A percentile compares a stretch with the other conserved stretches of the same genome.
phyloP scores from a whole-genome alignment of 768 basidiomycete genomes.

The Amanita rubescens region DNA sequence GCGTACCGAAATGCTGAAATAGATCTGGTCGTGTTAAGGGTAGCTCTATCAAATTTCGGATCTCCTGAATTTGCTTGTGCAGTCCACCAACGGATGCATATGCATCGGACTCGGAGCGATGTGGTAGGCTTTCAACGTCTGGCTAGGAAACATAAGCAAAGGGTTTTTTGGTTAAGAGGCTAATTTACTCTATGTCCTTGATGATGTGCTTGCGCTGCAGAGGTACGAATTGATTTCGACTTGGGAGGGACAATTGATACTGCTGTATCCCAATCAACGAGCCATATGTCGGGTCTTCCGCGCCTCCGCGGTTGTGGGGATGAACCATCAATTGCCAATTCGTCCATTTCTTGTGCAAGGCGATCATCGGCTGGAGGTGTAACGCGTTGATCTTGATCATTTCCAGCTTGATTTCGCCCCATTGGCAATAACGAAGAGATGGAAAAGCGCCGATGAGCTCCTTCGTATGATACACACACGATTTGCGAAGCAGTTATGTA shows the following conservation, averaged over 20 bases:
- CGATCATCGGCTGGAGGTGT: not conserved
- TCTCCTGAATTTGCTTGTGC: slow-evolving; percentile 77
- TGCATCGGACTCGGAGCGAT: slow-evolving; percentile 40
- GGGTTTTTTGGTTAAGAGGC: slow-evolving; percentile 11
- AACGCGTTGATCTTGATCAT: not conserved
- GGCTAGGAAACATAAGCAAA: slow-evolving; percentile 21
- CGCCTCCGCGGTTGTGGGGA: not conserved
- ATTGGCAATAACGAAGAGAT: slow-evolving; percentile 38
- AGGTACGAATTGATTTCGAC: slow-evolving; percentile 10
- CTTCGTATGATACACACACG: slow-evolving; percentile 60
- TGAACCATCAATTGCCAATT: not conserved
- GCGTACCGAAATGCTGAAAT: slow-evolving; percentile 66
- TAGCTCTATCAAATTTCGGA: slow-evolving; percentile 80
- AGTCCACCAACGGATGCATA: slow-evolving; percentile 86
- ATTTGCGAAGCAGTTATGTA: slow-evolving; percentile 57
- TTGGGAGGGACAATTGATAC: slow-evolving; percentile 30
- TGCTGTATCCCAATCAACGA: slow-evolving; percentile 59
- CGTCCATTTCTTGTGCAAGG: not conserved
- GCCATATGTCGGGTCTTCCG: slow-evolving; percentile 40
- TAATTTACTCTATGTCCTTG: slow-evolving; percentile 28
- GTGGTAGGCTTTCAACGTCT: slow-evolving; percentile 41
- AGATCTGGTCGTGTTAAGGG: slow-evolving; percentile 79
- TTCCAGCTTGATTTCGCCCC: not conserved
- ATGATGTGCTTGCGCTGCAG: slow-evolving; percentile 6
- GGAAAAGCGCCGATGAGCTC: slow-evolving; percentile 45